Evolutionary conservation across 2,329 filamentous ascomycete species (phyloP), one percentile per base, ranked within the genome.

Genomic region (Trematosphaeria pertusa): DNA sequence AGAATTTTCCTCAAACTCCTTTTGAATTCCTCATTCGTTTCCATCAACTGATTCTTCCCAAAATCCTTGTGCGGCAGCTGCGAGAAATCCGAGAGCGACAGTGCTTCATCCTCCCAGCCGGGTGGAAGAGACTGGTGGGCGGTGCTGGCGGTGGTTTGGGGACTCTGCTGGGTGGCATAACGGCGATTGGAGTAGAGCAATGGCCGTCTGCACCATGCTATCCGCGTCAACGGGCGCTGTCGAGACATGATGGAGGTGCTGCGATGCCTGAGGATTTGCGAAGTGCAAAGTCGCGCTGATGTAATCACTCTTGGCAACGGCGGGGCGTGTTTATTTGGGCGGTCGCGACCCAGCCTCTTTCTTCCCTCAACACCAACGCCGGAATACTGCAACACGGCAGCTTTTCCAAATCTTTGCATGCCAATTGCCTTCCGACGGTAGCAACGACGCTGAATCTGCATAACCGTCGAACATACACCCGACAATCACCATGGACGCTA

Each of bases 1-100:
- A 97, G 78, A 55, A 97, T 89, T 62, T 91, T 85, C 43, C 92
- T 85, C 62, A 99, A 75, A 10, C 87, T 87, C 72, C 97, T 89
- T 67, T 96, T 97, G 73, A 97, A 94, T 70, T 97, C 92, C 67
- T 91, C 86, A 68, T 97, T 95, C 67, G 97, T 95, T 43, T 73
- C 62, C 79, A 97, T 96, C 74, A 97, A 89, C 72, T 99, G 94
- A 62, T 99, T 99, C 61, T 92, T 87, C 12, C 94, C 94, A 61
- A 97, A 97, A 60, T 89, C 86, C 52, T 82, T 81, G 57, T 88
- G 86, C 2, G 89, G 89, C 17, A 94, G 79, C 65, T 93, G 81
- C 21, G 86, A 85, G 75, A 93, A 93, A 52, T 84, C 82, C 37
- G 84, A 84, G 61, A 92, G 88, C 52, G 84, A 80, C 50, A 86